Evolutionary conservation across 805 yeast genomes (phyloP).

Genomic region (Monosporozyma unispora): DNA sequence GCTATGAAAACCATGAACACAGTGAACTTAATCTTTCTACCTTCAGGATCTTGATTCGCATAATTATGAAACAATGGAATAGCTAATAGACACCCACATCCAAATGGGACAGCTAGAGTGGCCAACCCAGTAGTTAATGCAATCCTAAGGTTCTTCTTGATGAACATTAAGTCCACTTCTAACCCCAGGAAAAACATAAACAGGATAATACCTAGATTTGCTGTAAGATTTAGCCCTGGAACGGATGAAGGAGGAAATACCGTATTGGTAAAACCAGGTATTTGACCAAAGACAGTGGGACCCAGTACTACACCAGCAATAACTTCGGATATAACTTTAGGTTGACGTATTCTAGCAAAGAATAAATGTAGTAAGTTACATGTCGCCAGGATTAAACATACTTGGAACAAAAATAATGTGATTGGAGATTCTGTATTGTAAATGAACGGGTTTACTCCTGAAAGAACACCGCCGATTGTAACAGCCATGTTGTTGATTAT

Average conservation of each 20-base stretch:
- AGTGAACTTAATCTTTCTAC: constrained; percentile 45
- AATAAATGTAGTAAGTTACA: constrained; percentile 58
- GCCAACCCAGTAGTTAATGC: constrained; percentile 63
- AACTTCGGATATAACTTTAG: constrained; percentile 76
- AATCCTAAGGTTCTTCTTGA: constrained; percentile 48
- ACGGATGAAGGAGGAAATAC: constrained; percentile 59
- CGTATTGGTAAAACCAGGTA: constrained; percentile 54
- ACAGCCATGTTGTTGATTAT: constrained; percentile 2
- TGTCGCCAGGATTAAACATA: constrained; percentile 47
- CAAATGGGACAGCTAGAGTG: constrained; percentile 74
- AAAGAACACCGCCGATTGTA: constrained; percentile 54
- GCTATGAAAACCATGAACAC: constrained; percentile 75
- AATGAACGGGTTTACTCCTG: constrained; percentile 62
- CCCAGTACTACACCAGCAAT: constrained; percentile 68
- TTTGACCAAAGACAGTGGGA: constrained; percentile 64
- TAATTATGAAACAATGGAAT: constrained; percentile 57
- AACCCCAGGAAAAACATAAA: constrained; percentile 70
- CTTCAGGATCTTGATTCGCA: constrained; percentile 25
- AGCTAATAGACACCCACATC: constrained; percentile 64
- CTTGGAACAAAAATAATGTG: constrained; percentile 63
- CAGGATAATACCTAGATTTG: constrained; percentile 66
- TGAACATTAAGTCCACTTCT: constrained; percentile 64
- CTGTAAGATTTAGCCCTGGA: constrained; percentile 55
- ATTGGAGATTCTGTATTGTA: constrained; percentile 52
- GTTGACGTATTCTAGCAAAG: constrained; percentile 55